Evolutionary conservation across 2,329 filamentous ascomycete species (phyloP), one percentile per base, ranked within the genome.

Genomic region (Pleurostoma richardsiae): DNA sequence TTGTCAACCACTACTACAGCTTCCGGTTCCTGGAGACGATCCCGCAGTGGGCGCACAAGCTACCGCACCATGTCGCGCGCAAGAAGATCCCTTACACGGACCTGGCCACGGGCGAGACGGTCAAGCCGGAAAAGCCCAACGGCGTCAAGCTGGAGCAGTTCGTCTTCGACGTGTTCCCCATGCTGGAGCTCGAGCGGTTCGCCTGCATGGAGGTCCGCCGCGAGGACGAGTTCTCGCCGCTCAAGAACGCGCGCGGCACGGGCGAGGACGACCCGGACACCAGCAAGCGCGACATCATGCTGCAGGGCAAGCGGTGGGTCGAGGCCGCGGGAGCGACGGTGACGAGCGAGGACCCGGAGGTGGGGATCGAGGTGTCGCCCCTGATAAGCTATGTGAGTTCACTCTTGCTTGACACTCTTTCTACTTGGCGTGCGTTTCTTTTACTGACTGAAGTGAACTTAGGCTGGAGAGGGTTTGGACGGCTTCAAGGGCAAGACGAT

Each of bases 1-100:
- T 99, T 59, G 94, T 99, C 72, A 99, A 99, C 78, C 94, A 99
- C 79, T 99, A 97, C 81, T 99, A 99, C 76, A 95, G 90, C 41
- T 92, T 91, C 76, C 74, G 80, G 56, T 97, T 96, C 79, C 80
- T 99, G 42, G 87, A 96, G 67, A 86, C 82, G 53, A 96, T 96
- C 58, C 90, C 94, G 48, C 73, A 83, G 58, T 96, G 90, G 88
- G 83, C 82, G 19, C 79, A 90, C 71, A 83, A 85, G 67, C 81
- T 99, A 44, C 92, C 92, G 11, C 94, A 97, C 68, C 94, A 99
- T 75, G 85, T 99, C 53, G 94, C 94, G 40, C 84, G 87, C 68
- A 99, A 99, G 86, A 99, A 99, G 87, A 99, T 99, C 52, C 91
- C 92, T 8, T 85, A 82, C 64, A 79, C 89, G 55, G 83, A 96